These are phyloP conservation scores for Colletotrichum sublineola DNA, from an alignment of 2,329 filamentous ascomycete species.

Conservation along the genomic window DNA sequence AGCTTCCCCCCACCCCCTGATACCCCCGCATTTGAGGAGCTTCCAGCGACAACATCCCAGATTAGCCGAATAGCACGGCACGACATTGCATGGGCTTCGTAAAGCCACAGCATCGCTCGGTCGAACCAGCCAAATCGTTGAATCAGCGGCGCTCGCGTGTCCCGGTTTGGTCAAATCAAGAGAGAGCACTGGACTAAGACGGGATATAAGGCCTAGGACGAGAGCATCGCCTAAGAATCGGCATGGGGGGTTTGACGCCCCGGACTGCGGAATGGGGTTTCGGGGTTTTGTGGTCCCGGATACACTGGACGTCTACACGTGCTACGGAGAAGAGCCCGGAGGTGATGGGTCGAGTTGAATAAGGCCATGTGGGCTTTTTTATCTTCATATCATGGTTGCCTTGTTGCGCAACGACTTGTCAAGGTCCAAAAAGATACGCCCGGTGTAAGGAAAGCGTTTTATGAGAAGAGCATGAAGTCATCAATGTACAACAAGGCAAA, in stretches of 20 bases:
- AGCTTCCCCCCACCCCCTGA: not conserved
- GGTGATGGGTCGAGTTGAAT: too few relatives aligned
- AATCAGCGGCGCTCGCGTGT: constrained; percentile 15
- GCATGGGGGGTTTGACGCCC: constrained; percentile 23
- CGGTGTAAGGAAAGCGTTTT: not conserved
- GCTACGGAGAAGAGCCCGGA: not conserved
- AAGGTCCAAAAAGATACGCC: not conserved
- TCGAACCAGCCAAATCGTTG: not conserved
- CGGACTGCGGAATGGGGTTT: not conserved
- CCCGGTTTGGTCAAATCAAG: not conserved
- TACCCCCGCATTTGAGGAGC: constrained; percentile 36
- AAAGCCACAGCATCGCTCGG: constrained; percentile 1
- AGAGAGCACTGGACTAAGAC: not conserved
- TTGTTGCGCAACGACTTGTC: too few relatives aligned
- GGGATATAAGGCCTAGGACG: constrained; percentile 14
- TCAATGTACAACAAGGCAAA: not conserved
- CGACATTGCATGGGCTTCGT: not conserved
- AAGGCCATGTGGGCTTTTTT: not conserved
- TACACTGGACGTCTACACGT: not conserved
- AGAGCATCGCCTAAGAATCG: not conserved
- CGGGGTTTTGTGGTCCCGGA: constrained; percentile 20
- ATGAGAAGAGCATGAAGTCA: not conserved
- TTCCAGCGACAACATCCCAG: not conserved
- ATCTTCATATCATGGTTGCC: not conserved
- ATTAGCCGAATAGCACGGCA: constrained; percentile 16